These are phyloP conservation scores for Scutellaria minor DNA, from an alignment of 257 asterid species.

Conservation along the genomic window DNA sequence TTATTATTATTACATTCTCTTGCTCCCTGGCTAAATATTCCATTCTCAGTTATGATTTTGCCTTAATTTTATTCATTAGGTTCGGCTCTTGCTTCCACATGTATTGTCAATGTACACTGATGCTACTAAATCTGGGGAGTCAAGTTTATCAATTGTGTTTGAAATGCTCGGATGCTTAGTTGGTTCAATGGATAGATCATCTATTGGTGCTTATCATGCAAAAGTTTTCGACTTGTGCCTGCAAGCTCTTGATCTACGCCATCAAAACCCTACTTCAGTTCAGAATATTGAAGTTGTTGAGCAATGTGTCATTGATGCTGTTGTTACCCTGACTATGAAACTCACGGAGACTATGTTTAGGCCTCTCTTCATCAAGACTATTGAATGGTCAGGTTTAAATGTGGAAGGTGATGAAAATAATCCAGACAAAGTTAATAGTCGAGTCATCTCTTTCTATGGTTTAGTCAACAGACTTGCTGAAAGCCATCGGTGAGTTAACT, in stretches of 20 bases:
- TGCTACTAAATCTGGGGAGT: constrained; percentile 66
- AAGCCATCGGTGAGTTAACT: constrained; percentile 69
- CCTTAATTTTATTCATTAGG: constrained; percentile 51
- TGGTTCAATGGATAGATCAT: constrained; percentile 77
- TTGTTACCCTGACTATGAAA: constrained; percentile 75
- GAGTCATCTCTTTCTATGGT: constrained; percentile 80
- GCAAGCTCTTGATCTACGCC: constrained; percentile 89
- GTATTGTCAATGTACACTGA: constrained; percentile 65
- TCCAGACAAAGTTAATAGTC: constrained; percentile 48
- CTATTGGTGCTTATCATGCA: constrained; percentile 67
- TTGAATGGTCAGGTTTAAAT: constrained; percentile 85
- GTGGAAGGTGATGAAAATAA: constrained; percentile 47
- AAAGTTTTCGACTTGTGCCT: constrained; percentile 81
- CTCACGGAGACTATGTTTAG: constrained; percentile 86
- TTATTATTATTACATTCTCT: constrained; percentile 1
- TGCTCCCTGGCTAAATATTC: background rate
- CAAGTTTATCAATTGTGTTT: constrained; percentile 65
- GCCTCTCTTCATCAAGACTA: constrained; percentile 79
- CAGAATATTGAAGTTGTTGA: constrained; percentile 66
- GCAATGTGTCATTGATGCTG: constrained; percentile 62
- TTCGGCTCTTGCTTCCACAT: constrained; percentile 82
- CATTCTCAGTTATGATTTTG: background rate
- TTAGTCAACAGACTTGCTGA: constrained; percentile 83
- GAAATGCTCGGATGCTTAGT: constrained; percentile 75
- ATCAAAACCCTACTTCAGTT: constrained; percentile 62